Base-by-base conservation (phyloP, 108 stramenopile genomes). In the Fragilaria radians region DNA sequence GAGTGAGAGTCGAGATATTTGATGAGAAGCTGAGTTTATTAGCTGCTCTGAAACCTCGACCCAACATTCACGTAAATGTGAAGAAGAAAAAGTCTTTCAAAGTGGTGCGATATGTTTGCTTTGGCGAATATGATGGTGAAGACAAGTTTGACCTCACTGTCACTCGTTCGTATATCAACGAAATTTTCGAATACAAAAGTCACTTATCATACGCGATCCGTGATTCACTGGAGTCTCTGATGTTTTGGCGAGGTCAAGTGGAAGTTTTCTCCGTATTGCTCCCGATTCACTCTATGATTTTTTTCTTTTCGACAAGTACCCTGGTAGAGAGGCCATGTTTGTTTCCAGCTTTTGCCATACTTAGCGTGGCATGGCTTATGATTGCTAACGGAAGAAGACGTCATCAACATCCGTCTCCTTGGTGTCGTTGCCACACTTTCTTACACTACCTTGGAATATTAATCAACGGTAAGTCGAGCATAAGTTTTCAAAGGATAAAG, bases 171-270 rank as follows among this genome's bases (percentile, higher is more conserved):
- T 85, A 86, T 31, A 78, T 88, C 31, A 76, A 83, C 33, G 87
- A 88, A 59, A 72, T 88, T 22, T 57, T 85, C 54, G 74, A 68
- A 30, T 75, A 77, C 31, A 83, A 83, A 57, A 34, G 68, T 24
- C 48, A 34, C 18, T 30, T 72, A 9, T 48, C 62, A 4, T 73
- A 73, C 27, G 28, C 46, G 5, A 59, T 80, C 1, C 48, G 46
- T 2, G 75, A 76, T 42, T 55, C 68, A 4, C 19, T 76, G 19
- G 25, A 61, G 45, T 82, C 82, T 5, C 57, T 87, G n/a, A 59
- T 86, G 21, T 81, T 87, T 56, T 89, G 87, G 87, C 68, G 74
- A 47, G 82, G 78, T 32, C 85, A 86, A 57, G 79, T 90, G 28
- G 67, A 85, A 52, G 58, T 82, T 3, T 71, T 57, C 7, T 52